Base-by-base conservation (phyloP, 2,329 filamentous ascomycete genomes). In the Hymenoscyphus salicellus region DNA sequence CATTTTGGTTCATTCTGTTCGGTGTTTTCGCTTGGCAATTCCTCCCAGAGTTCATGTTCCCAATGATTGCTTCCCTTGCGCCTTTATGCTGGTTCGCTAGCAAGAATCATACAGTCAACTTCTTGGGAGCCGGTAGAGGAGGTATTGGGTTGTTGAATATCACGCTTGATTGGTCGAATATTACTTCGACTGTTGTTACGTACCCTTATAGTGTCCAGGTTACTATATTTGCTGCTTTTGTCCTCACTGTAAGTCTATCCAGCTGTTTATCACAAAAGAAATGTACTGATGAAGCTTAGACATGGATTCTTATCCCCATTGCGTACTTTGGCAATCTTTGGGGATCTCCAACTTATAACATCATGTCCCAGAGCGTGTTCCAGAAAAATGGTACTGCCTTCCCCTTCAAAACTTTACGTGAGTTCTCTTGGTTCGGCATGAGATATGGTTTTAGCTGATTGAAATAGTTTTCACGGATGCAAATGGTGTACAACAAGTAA, bases 21-120 rank as follows among this genome's bases (percentile, higher is more conserved):
- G 84, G 78, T 4, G 78, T 86, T 62, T 84, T 81, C 0, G 68
- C 85, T 0, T 88, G 86, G 85, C 84, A 88, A 65, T 87, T 88
- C 65, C 74, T 88, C 0, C 85, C 85, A 0, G 85, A 88, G 71
- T 88, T 81, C 60, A 79, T 83, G 1, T 87, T 87, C 64, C 85
- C 85, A 0, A 83, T 88, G 72, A 77, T 86, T 0, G 83, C 81
- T 6, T 87, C 85, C 0, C 77, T 88, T 6, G 84, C 85, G 2
- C 86, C 87, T 58, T 78, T 88, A 7, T 88, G 85, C 75, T 88
- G 85, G 85, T 84, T 88, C 2, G 85, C 85, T 1, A 85, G 84
- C 1, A 78, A 79, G 16, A 87, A 86, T 68, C 73, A 79, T 1
- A 78, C 82, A 0, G 85, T 83, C 65, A 88, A 87, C 70, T 88